These are phyloP conservation scores for Clarireedia homoeocarpa DNA, from an alignment of 2,329 filamentous ascomycete species.

Conservation along the genomic window DNA sequence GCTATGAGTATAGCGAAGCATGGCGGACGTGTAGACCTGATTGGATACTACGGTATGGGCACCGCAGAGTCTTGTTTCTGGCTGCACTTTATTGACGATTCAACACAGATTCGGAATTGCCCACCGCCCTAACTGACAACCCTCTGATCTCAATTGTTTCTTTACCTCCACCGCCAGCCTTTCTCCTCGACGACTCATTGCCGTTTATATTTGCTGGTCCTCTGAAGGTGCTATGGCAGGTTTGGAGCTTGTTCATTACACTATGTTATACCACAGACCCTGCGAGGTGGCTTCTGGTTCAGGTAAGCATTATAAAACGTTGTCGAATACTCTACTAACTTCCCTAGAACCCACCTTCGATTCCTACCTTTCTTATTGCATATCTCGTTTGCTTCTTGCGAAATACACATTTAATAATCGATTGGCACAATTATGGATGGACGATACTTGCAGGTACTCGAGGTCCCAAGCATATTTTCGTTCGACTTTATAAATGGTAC, in stretches of 20 bases:
- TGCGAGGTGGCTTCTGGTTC: slow-evolving; percentile 74
- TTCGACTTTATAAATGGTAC: slow-evolving; percentile 67
- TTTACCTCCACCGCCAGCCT: slow-evolving; percentile 57
- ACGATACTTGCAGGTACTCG: slow-evolving; percentile 68
- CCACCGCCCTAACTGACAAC: slow-evolving; percentile 67
- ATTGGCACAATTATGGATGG: slow-evolving; percentile 99
- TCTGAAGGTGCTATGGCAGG: slow-evolving; percentile 79
- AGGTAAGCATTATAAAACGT: neutral
- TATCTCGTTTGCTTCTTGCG: slow-evolving; percentile 66
- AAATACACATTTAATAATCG: slow-evolving; percentile 75
- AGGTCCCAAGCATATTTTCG: slow-evolving; percentile 60
- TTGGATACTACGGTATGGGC: slow-evolving; percentile 71
- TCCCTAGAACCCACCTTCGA: slow-evolving; percentile 82
- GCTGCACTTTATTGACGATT: slow-evolving; percentile 7
- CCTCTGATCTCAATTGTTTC: slow-evolving; percentile 63
- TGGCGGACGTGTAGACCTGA: slow-evolving; percentile 71
- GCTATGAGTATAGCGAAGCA: slow-evolving; percentile 83
- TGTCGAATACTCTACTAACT: neutral
- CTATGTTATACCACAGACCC: slow-evolving; percentile 70
- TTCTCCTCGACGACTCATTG: slow-evolving; percentile 59
- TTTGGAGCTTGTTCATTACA: slow-evolving; percentile 60
- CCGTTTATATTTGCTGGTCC: slow-evolving; percentile 75
- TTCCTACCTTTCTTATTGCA: slow-evolving; percentile 77
- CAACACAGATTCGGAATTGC: slow-evolving; percentile 62
- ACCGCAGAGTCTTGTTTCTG: no score